Conservation (phyloP, 2,329 filamentous ascomycete species). For the Ascochyta clinopodiicola region DNA sequence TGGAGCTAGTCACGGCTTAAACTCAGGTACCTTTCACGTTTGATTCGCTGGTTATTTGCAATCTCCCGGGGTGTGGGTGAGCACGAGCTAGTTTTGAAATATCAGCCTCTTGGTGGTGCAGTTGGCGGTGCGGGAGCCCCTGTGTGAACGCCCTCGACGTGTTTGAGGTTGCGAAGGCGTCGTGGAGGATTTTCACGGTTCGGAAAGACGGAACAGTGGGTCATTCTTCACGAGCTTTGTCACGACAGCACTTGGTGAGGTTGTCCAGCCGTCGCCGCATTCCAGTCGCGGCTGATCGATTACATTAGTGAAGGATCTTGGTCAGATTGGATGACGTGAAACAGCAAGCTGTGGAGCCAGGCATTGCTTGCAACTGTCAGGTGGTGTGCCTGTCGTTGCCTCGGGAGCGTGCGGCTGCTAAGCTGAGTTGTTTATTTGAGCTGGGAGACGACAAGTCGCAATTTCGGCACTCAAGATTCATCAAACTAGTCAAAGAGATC, state of each 20-base stretch:
- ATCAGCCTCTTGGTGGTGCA: constrained; percentile 21
- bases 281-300: constrained; percentile 11
- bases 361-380: constrained; percentile 28
- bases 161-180: constrained; percentile 19
- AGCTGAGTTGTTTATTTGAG: constrained; percentile 20
- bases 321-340: constrained; percentile 6
- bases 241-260: constrained; percentile 5
- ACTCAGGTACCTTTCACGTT: constrained; percentile 33
- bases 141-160: constrained; percentile 26
- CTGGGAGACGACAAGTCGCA: constrained; percentile 30
- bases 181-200: constrained; percentile 12
- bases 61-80: constrained; percentile 34
- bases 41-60: constrained; percentile 38
- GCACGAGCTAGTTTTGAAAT: constrained; percentile 31
- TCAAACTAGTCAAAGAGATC: constrained; percentile 17
- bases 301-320: background rate
- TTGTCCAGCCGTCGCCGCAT: constrained; percentile 14
- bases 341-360: constrained; percentile 15
- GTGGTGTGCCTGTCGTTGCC: constrained; percentile 13
- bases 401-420: constrained; percentile 12
- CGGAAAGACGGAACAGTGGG: constrained; percentile 14
- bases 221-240: constrained; percentile 1
- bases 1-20: constrained; percentile 25
- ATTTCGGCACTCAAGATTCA: constrained; percentile 33
- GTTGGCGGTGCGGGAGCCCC: constrained; percentile 25